Base-by-base conservation (phyloP, 2,329 filamentous ascomycete genomes). In the Gaeumannomyces tritici region DNA sequence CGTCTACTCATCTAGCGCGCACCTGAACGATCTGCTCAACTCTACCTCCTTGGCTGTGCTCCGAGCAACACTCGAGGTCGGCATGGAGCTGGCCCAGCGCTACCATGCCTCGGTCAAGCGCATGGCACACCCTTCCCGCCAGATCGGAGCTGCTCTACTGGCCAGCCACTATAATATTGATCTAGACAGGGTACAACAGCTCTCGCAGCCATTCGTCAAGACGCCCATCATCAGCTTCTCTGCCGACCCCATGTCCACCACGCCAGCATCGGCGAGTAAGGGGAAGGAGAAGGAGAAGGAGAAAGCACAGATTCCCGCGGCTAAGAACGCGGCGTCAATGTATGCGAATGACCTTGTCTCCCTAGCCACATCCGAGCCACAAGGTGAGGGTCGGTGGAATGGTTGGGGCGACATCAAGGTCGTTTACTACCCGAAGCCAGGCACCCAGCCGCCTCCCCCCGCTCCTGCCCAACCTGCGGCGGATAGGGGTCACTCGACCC, bases 1-100 rank as follows among this genome's bases (percentile, higher is more conserved):
- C 77, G 87, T 99, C 69, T 99, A 98, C 74, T 91, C 89, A 64
- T 99, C 95, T 79, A 98, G 93, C 73, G 83, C 88, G 67, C 90
- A 96, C 69, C 79, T 99, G 65, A 95, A 93, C 72, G 88, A 93
- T 71, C 82, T 99, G 55, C 83, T 99, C 64, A 91, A 97, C 74
- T 93, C 90, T 57, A 93, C 91, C 3, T 93, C 89, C 28, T 81
- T 93, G 63, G 84, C 87, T 31, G 82, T 99, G 59, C 81, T 99
- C 62, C 86, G 89, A 70, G 83, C 84, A 33, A 89, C 91, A 11
- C 83, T 99, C 55, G 87, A 90, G 66, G 85, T 99, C 64, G 88
- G 88, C 33, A 87, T 93, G 55, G 90, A 93, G 72, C 81, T 99
- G 65, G 93, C 95, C 15, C 91, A 97, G 75, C 86, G 95, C 68